Conservation (phyloP, 257 asterid genomes). For the Solanum chiquidenum region DNA sequence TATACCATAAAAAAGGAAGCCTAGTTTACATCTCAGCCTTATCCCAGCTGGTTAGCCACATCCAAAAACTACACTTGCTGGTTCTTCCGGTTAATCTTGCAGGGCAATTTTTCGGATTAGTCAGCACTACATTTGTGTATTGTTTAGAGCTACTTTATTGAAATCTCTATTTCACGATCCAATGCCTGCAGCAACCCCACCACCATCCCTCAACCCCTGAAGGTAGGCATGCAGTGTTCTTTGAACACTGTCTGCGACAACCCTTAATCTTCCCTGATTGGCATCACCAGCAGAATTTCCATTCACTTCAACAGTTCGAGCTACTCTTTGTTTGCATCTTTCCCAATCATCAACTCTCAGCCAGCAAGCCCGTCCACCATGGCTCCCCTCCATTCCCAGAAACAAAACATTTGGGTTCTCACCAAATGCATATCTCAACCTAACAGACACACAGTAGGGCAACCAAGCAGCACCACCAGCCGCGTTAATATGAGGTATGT, state of each 20-base stretch:
- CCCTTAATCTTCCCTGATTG: constrained; percentile 81
- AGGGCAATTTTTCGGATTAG: background rate
- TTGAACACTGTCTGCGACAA: constrained; percentile 84
- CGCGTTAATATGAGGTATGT: constrained; percentile 82
- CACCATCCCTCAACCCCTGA: constrained; percentile 78
- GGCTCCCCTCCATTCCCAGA: constrained; percentile 98
- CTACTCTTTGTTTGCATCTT: constrained; percentile 71
- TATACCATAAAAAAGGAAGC: background rate
- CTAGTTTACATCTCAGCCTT: background rate
- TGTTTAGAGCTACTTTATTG: background rate
- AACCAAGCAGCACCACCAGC: constrained; percentile 99
- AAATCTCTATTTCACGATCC: constrained; percentile 11
- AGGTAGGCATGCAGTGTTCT: constrained; percentile 68
- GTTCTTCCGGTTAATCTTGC: background rate
- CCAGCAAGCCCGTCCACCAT: constrained; percentile 99
- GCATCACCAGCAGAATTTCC: constrained; percentile 60
- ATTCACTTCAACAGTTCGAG: constrained; percentile 53
- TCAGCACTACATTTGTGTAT: background rate
- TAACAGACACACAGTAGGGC: constrained; percentile 88
- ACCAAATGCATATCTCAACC: constrained; percentile 67
- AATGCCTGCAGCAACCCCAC: constrained; percentile 21
- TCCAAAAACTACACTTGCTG: background rate
- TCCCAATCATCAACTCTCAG: constrained; percentile 79
- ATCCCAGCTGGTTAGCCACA: background rate
- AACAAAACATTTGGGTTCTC: constrained; percentile 63